phyloP scores from a whole-genome alignment of 306 rosid genomes.

The Sphenostylis stenocarpa region DNA sequence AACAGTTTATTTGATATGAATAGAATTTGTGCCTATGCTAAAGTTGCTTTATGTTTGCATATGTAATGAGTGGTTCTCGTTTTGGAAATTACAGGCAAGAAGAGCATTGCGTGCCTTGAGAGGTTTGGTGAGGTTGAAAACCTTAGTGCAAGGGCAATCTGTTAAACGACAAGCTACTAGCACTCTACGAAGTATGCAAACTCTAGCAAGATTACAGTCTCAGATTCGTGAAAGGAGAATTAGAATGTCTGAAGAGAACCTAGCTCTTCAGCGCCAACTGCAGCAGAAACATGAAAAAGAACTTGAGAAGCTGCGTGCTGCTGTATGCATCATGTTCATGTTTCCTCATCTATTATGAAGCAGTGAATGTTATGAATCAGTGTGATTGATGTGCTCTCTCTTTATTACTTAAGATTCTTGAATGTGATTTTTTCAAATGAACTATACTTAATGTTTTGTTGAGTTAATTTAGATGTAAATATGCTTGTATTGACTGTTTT shows the following conservation, averaged over 20 bases:
- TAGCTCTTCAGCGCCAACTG: slow-evolving; percentile 60
- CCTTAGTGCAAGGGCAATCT: slow-evolving; percentile 58
- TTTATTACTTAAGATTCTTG: background rate
- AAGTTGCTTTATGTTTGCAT: background rate
- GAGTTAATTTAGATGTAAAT: slow-evolving; percentile 12
- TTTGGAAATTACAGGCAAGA: slow-evolving; percentile 59
- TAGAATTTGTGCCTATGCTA: background rate
- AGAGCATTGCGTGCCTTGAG: slow-evolving; percentile 72
- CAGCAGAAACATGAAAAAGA: slow-evolving; percentile 63
- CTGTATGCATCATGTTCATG: slow-evolving; percentile 40
- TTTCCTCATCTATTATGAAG: background rate
- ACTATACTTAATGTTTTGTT: background rate
- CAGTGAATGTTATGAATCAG: background rate
- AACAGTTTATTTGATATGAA: background rate
- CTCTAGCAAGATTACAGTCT: slow-evolving; percentile 68
- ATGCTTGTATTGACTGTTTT: background rate
- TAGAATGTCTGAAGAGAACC: slow-evolving; percentile 83
- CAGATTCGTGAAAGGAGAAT: slow-evolving; percentile 69
- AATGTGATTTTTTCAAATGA: background rate
- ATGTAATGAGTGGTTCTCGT: slow-evolving; percentile 1
- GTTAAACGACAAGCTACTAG: slow-evolving; percentile 67
- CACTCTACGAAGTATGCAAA: slow-evolving; percentile 79
- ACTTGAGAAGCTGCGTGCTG: slow-evolving; percentile 49
- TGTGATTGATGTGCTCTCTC: background rate
- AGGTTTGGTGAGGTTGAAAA: slow-evolving; percentile 76